Base-by-base conservation (phyloP, 164 flowering plant genomes). In the Warburgia ugandensis region DNA sequence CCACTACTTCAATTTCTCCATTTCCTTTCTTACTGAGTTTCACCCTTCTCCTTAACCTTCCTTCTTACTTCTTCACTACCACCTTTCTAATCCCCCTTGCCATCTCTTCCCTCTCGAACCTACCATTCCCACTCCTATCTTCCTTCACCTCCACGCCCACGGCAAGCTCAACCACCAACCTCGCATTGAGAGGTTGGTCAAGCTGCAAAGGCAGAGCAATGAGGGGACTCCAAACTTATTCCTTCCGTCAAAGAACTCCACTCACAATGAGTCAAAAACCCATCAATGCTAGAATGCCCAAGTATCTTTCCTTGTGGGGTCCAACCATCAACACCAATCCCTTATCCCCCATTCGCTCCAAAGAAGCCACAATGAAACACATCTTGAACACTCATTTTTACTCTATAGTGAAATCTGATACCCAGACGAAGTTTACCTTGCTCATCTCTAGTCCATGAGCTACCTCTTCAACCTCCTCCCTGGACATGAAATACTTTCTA, bases 211-310 rank as follows among this genome's bases (percentile, higher is more conserved):
- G 77, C 63, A 66, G 47, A 3, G 67, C 71, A 11, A 66, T 42
- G 3, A 66, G 42, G 17, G 69, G 76, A 1, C 58, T 61, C 4
- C 76, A 72, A 50, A 8, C 13, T 38, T 22, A 73, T 44, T 0
- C 56, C 55, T 39, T 73, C 73, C 26, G 66, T 14, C 19, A 29
- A 38, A 9, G 75, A 71, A 19, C 65, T 62, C 68, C 63, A 65
- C 1, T 73, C 77, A 46, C 75, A 61, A 35, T 73, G 69, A 1
- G 63, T 66, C 50, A 71, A 46, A 47, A 71, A 67, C 51, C 66
- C 75, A 11, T 56, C 71, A 48, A 54, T 53, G 36, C 64, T 59
- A 19, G 64, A 14, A 45, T 70, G 75, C 5, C 14, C 19, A 0
- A 73, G 54, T 31, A 70, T 65, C 29, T 29, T 39, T 8, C 23